These are phyloP conservation scores for Candida argentea DNA, from an alignment of 805 yeast genomes.

Conservation along the genomic window DNA sequence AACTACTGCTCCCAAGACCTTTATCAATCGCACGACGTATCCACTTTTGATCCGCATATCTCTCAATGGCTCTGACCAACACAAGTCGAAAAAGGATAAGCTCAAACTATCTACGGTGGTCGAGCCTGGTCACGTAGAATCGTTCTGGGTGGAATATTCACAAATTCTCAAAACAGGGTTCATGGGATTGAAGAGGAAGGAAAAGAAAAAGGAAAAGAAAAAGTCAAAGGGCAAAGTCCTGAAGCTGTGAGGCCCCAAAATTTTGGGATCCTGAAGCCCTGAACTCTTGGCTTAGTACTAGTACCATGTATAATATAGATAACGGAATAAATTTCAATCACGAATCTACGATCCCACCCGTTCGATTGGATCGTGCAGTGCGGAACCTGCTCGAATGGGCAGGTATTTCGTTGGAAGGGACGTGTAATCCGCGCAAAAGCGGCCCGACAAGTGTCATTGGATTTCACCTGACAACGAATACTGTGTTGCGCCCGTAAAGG, in stretches of 20 bases:
- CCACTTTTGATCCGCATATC: conserved; percentile 63
- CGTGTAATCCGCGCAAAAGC: no score
- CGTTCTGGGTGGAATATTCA: conserved; percentile 71
- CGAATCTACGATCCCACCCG: no score
- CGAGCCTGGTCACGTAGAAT: conserved; percentile 45
- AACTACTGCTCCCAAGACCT: conserved; percentile 6
- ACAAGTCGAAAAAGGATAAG: conserved; percentile 36
- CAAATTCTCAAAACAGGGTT: conserved; percentile 62
- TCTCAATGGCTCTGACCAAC: conserved; percentile 33
- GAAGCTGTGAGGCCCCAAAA: no score
- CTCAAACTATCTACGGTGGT: conserved; percentile 68
- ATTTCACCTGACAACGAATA: no score
- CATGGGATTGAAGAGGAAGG: conserved; percentile 71
- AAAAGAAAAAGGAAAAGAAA: conserved; percentile 66
- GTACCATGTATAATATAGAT: no score
- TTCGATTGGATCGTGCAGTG: no score
- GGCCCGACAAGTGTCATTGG: no score
- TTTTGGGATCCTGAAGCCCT: neutral
- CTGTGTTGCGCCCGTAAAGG: no score
- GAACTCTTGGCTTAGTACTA: neutral
- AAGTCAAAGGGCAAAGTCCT: conserved; percentile 33
- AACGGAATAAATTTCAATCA: no score
- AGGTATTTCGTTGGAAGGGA: no score
- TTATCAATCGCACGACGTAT: conserved; percentile 28
- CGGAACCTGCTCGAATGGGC: no score